Base-by-base conservation (phyloP, 148 eudicot genomes). In the Cornus controversa region DNA sequence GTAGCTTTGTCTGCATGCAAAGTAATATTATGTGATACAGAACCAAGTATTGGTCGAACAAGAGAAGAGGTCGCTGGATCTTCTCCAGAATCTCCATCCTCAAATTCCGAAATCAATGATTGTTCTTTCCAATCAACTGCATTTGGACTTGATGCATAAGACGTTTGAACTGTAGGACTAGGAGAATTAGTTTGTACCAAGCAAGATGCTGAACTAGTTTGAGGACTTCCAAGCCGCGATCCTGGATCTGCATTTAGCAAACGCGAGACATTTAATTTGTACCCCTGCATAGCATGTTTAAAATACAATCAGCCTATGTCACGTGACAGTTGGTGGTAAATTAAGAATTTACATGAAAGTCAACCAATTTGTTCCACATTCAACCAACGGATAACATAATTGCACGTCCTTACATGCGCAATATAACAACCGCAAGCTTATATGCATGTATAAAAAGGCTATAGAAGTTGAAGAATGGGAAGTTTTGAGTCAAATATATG, bases 11-110 rank as follows among this genome's bases (percentile, higher is more conserved):
- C 23, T 26, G 54, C 77, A 74, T 23, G 57, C 28, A 27, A 5
- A 13, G 53, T 23, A 23, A 68, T 34, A 24, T 62, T 63, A n/a
- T 34, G 28, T 60, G 76, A 40, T 40, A 37, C 67, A 74, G 57
- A 64, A 74, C 20, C 67, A 36, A 23, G 23, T 15, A 74, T 20
- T 62, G 67, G 11, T 64, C n/a, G 77, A 64, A 53, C 36, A 63
- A 63, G 57, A 64, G 77, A 24, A 60, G 64, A 60, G 53, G 77
- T 62, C 34, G 58, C 77, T 63, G 77, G 77, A 63, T 74, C 69
- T 64, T 64, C 67, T 37, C 58, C 69, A 40, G 77, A 25, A 37
- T 74, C 69, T 26, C 69, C 67, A 25, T 63, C 76, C 76, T 73
- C 69, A 64, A 74, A 62, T 74, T 42, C 69, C 16, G 77, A 36